Evolutionary conservation across 2,329 filamentous ascomycete genomes (phyloP).

Genomic region (Colletotrichum destructivum): DNA sequence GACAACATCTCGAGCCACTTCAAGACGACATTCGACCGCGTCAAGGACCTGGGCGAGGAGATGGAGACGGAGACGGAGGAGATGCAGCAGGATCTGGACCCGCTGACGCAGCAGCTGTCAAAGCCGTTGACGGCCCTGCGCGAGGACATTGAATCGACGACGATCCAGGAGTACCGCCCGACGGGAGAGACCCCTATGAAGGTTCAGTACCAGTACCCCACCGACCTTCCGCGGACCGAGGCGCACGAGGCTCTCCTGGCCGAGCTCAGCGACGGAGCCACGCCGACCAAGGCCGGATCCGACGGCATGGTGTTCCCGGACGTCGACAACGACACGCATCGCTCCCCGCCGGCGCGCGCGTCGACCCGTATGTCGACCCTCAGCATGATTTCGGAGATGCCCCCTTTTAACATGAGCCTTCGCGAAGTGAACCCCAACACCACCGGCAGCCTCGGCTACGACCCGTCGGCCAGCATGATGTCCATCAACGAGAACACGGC

Average conservation of each 20-base stretch:
- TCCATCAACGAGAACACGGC: constrained; percentile 60
- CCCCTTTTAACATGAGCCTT: constrained; percentile 61
- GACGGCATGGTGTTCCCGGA: constrained; percentile 58
- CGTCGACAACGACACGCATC: constrained; percentile 46
- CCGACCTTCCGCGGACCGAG: constrained; percentile 81
- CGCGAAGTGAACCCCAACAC: constrained; percentile 67
- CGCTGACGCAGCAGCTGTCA: constrained; percentile 73
- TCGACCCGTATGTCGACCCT: constrained; percentile 40
- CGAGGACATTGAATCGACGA: constrained; percentile 74
- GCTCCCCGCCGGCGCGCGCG: constrained; percentile 33
- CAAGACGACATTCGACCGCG: constrained; percentile 76
- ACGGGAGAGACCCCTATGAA: constrained; percentile 92
- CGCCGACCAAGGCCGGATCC: constrained; percentile 41
- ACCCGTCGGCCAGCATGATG: constrained; percentile 59
- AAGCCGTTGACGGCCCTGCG: constrained; percentile 81
- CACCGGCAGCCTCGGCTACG: constrained; percentile 60
- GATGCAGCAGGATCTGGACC: constrained; percentile 73
- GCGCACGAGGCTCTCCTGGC: constrained; percentile 62
- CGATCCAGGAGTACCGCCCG: constrained; percentile 83
- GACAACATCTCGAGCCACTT: constrained; percentile 79
- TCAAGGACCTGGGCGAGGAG: constrained; percentile 78
- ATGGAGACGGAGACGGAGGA: constrained; percentile 73
- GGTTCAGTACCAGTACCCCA: constrained; percentile 84
- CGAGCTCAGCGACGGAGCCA: constrained; percentile 55
- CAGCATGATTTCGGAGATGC: constrained; percentile 42